Evolutionary conservation across 2,329 filamentous ascomycete genomes (phyloP).

Genomic region (Xylaria sp.): DNA sequence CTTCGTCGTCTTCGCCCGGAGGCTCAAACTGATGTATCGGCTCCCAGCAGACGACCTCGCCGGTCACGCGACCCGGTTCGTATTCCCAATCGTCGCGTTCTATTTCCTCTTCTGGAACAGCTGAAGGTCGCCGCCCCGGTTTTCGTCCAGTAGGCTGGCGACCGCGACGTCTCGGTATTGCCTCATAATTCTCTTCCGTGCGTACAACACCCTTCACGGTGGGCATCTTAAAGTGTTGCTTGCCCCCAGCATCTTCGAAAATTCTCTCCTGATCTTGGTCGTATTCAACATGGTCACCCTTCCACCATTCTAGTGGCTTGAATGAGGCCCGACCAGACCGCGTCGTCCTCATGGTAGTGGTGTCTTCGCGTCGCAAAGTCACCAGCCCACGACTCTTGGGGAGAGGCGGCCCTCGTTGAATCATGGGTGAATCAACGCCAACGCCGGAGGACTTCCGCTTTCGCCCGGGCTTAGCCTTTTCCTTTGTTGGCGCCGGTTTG

Average conservation of each 20-base stretch:
- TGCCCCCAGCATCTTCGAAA: constrained; percentile 52
- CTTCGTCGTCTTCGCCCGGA: constrained; percentile 64
- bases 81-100: constrained; percentile 76
- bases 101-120: constrained; percentile 59
- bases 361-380: constrained; percentile 60
- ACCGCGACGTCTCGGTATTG: constrained; percentile 42
- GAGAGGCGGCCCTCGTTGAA: constrained; percentile 65
- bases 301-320: constrained; percentile 85
- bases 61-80: constrained; percentile 70
- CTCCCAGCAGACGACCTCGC: constrained; percentile 73
- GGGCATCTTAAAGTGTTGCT: constrained; percentile 67
- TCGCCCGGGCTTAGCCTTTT: constrained; percentile 49
- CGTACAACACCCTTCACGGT: constrained; percentile 82
- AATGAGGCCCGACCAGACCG: constrained; percentile 83
- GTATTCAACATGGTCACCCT: constrained; percentile 80
- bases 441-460: constrained; percentile 55
- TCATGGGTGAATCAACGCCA: constrained; percentile 57
- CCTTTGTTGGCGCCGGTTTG: constrained; percentile 42
- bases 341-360: constrained; percentile 66
- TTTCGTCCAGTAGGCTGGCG: constrained; percentile 38
- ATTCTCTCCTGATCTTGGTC: constrained; percentile 67
- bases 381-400: constrained; percentile 66
- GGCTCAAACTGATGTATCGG: constrained; percentile 64
- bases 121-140: constrained; percentile 25
- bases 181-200: constrained; percentile 67